Evolutionary conservation across 2,329 filamentous ascomycete genomes (phyloP).

Genomic region (Aspergillus amoenus): DNA sequence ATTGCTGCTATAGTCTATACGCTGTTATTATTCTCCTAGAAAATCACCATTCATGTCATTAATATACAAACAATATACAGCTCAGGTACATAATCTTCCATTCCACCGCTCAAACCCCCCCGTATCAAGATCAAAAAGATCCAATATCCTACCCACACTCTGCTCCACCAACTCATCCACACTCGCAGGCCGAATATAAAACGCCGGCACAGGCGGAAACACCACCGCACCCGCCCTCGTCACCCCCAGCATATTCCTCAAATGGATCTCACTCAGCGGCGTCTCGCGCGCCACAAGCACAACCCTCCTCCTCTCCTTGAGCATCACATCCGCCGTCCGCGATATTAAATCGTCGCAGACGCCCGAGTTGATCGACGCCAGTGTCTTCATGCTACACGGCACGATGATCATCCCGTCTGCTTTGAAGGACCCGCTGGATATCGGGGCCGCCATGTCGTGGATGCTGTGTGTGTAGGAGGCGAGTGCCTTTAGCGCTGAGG

Average conservation of each 20-base stretch:
- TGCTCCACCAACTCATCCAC: conserved; percentile 48
- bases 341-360: conserved; percentile 49
- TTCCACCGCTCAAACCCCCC: conserved; percentile 33
- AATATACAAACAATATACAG: too few relatives aligned
- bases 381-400: conserved; percentile 51
- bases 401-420: conserved; percentile 50
- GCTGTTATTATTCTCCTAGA: too few relatives aligned
- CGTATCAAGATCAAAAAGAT: conserved; percentile 46
- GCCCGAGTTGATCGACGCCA: conserved; percentile 44
- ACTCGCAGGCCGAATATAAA: conserved; percentile 42
- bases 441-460: conserved; percentile 48
- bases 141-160: conserved; percentile 49
- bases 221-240: conserved; percentile 42
- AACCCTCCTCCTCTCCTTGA: conserved; percentile 46
- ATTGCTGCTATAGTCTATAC: too few relatives aligned
- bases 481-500: conserved; percentile 37
- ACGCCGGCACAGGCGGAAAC: conserved; percentile 47
- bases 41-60: too few relatives aligned
- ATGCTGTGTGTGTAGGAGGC: conserved; percentile 41
- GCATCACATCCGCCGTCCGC: conserved; percentile 46
- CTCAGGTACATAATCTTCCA: not conserved
- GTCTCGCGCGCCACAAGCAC: conserved; percentile 47
- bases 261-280: conserved; percentile 49
- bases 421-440: conserved; percentile 47
- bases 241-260: conserved; percentile 46